Evolutionary conservation across 2,329 filamentous ascomycete genomes (phyloP).

Genomic region (Pseudodiploospora longispora): DNA sequence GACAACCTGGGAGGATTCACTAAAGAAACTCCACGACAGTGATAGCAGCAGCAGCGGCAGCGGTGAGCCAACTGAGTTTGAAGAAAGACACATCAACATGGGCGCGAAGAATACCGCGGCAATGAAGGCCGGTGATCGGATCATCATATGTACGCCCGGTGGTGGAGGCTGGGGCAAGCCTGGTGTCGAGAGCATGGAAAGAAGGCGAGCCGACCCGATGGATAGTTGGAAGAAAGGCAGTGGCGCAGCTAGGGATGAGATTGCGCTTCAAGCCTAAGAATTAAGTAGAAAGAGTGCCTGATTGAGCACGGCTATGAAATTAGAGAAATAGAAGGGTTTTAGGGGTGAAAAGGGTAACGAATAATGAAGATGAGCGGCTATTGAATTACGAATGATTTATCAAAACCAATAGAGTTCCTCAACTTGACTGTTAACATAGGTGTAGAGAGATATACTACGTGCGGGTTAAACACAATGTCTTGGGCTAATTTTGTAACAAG

Average conservation of each 20-base stretch:
- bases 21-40: conserved; percentile 29
- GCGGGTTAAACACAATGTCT: too few relatives aligned
- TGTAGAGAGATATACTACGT: too few relatives aligned
- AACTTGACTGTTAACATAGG: too few relatives aligned
- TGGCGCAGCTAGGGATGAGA: conserved; percentile 47
- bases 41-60: conserved; percentile 17
- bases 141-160: conserved; percentile 70
- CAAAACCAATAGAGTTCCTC: too few relatives aligned
- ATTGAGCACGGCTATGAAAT: not conserved
- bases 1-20: conserved; percentile 39
- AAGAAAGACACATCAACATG: conserved; percentile 60
- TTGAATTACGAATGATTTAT: too few relatives aligned
- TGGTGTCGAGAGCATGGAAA: conserved; percentile 48
- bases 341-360: too few relatives aligned
- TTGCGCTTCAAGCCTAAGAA: conserved; percentile 46
- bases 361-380: too few relatives aligned
- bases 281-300: not conserved
- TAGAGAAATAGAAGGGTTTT: not conserved
- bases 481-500: too few relatives aligned
- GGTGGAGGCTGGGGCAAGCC: conserved; percentile 67
- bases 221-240: conserved; percentile 48
- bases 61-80: conserved; percentile 33
- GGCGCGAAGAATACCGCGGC: conserved; percentile 73
- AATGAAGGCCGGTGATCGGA: conserved; percentile 69
- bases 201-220: conserved; percentile 44